Evolutionary conservation across 225 moss, liverwort and hornwort genomes (phyloP), one percentile per base, ranked within the genome.

Genomic region (Polytrichum formosum): DNA sequence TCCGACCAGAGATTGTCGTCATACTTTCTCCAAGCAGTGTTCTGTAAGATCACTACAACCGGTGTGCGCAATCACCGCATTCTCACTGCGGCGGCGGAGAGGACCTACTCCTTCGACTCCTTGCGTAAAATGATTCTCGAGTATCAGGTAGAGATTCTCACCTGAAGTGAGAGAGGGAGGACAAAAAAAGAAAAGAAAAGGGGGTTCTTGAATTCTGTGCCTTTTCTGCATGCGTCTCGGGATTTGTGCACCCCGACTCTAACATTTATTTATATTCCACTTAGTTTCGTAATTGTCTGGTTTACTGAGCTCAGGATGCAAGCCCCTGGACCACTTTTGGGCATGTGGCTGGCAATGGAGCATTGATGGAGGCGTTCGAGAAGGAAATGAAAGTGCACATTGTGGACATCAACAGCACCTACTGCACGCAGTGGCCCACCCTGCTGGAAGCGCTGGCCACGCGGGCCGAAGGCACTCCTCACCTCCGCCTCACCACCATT

Each of bases 241-340:
- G 46, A 46, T 13, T 46, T 13, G 46, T 46, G 46, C 46, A 46
- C 46, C 29, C 37, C 37, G 37, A 37, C 13, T 13, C 13, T 46
- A 46, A 46, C 13, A 37, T 46, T 46, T 46, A 46, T 46, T 46
- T 46, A 10, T 4, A 46, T 46, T 46, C 46, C 46, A 46, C 46
- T 46, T 46, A 46, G 13, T 13, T 46, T 46, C 46, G 46, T 46
- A 46, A 46, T 46, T 46, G 13, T 3, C 46, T 46, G 2, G 1
- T 46, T 46, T 16, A 1, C 46, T 46, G 46, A 46, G 46, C 46
- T 46, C 76, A 87, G 84, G 91, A 93, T 23, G 93, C 91, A 4
- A 93, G 93, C 74, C 91, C 93, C 5, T 93, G 93, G 91, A 93
- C 93, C 54, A 91, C 89, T 0, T 91, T 93, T 69, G 93, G 93